A percentile compares a stretch with the other conserved stretches of the same genome.
Evolutionary conservation across 768 basidiomycete species (phyloP).

Genomic region (Clitopilus passeckerianus): DNA sequence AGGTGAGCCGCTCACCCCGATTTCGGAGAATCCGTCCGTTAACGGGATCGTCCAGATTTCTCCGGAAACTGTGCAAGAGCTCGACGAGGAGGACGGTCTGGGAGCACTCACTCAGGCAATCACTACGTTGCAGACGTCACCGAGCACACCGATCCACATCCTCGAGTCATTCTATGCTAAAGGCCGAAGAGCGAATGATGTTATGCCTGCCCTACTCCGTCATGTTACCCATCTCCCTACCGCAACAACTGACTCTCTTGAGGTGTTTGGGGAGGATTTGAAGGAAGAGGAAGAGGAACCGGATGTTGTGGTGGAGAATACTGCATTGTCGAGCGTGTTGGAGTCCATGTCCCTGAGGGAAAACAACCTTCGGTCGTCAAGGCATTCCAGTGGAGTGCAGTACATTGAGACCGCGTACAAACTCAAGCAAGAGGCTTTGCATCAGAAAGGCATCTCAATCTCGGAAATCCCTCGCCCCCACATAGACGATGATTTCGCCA

Average conservation of each 20-base stretch:
- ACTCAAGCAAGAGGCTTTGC: conserved; percentile 49
- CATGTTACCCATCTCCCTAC: neutral
- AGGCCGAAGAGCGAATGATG: neutral
- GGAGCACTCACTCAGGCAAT: neutral
- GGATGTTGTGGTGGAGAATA: conserved; percentile 27
- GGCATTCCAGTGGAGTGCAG: conserved; percentile 50
- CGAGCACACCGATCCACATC: neutral
- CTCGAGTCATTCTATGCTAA: neutral
- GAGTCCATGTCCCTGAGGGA: conserved; percentile 26
- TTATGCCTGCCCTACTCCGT: neutral
- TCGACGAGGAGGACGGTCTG: neutral
- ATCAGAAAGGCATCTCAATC: conserved; percentile 17
- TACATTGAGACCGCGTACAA: conserved; percentile 48
- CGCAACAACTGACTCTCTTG: neutral
- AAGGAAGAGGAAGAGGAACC: neutral
- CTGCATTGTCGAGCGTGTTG: conserved; percentile 30
- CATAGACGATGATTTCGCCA: neutral
- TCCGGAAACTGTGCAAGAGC: conserved; percentile 25
- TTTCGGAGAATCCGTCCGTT: neutral
- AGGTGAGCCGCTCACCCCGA: conserved; percentile 16
- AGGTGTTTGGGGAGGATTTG: neutral
- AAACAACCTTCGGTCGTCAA: conserved; percentile 40
- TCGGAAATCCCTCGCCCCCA: neutral
- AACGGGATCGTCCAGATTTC: conserved; percentile 35
- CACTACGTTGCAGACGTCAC: neutral